Conservation (phyloP, 805 yeast species). For the Lipomyces starkeyi region DNA sequence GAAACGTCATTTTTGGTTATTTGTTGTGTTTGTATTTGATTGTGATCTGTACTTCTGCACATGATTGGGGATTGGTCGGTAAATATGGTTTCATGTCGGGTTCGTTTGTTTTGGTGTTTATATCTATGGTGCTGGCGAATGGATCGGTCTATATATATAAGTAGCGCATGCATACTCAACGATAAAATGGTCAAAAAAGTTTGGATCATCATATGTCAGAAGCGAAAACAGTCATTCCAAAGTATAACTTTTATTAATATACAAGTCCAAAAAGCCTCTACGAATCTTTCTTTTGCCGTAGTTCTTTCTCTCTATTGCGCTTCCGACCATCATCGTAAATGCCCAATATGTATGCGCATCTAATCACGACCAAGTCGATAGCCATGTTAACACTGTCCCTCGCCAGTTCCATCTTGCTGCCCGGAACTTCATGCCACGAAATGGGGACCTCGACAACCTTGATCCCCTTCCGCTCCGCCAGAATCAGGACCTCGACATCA, state of each 20-base stretch:
- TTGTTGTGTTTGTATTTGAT: background rate
- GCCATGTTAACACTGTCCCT: conserved; percentile 93
- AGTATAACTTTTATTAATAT: background rate
- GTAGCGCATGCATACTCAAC: background rate
- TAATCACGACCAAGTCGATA: conserved; percentile 84
- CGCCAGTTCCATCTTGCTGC: conserved; percentile 91
- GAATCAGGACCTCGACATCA: conserved; percentile 87
- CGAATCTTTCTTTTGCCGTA: background rate
- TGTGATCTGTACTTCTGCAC: background rate
- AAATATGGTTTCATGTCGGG: background rate
- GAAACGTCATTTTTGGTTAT: background rate
- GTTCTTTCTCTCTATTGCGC: background rate
- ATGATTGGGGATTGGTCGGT: background rate
- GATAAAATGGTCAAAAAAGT: background rate
- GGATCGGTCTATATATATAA: background rate
- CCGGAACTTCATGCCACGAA: conserved; percentile 96
- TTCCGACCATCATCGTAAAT: conserved; percentile 56
- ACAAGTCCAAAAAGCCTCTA: background rate
- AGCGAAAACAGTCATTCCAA: background rate
- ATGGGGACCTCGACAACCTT: conserved; percentile 79
- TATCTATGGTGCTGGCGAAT: background rate
- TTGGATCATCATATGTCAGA: background rate
- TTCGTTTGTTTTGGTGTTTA: background rate
- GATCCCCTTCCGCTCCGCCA: conserved; percentile 74
- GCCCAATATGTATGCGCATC: conserved; percentile 86